Base-by-base conservation (phyloP, 2,329 filamentous ascomycete genomes). In the Fusarium nematophilum region DNA sequence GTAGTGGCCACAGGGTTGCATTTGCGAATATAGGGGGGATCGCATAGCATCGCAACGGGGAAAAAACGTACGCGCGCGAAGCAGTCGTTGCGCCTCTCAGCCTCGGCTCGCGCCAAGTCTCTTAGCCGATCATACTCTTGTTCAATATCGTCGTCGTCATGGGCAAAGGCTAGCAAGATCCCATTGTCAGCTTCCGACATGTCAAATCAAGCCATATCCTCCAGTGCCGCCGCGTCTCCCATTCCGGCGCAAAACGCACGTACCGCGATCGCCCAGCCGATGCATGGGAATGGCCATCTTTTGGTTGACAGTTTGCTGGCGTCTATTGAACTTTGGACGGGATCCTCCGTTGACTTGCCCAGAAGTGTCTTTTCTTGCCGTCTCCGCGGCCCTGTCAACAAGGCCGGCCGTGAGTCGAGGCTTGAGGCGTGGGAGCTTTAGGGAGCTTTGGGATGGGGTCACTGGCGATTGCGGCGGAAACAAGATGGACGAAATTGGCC, bases 91-190 rank as follows among this genome's bases (percentile, higher is more conserved):
- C 92, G 90, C 79, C 95, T 92, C 45, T 83, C 80, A 54, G 90
- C 92, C 81, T 97, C 93, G 69, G 87, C 83, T 62, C 91, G 88
- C 14, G 94, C 95, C 14, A 93, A 83, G 66, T 90, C 88, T 70
- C 95, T 92, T 37, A 98, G 85, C 48, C 92, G 90, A 74, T 98
- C 93, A 77, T 98, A 98, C 79, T 98, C 93, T 66, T 83, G 86
- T 80, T 98, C 93, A 50, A 86, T 82, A 66, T 80, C 79, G 71
- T 85, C 86, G 65, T 88, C 82, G 55, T 83, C 83, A 74, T 92
- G 89, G 76, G 89, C 91, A 80, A 94, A 92, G 76, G 90, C 91
- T 93, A 72, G 37, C n/a, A 13, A 33, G 29, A 40, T 42, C 14
- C 26, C 34, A 53, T 30, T 21, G 57, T 66, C 44, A 69, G 62